phyloP scores from a whole-genome alignment of 257 asterid species.

The Capsicum rhomboideum region DNA sequence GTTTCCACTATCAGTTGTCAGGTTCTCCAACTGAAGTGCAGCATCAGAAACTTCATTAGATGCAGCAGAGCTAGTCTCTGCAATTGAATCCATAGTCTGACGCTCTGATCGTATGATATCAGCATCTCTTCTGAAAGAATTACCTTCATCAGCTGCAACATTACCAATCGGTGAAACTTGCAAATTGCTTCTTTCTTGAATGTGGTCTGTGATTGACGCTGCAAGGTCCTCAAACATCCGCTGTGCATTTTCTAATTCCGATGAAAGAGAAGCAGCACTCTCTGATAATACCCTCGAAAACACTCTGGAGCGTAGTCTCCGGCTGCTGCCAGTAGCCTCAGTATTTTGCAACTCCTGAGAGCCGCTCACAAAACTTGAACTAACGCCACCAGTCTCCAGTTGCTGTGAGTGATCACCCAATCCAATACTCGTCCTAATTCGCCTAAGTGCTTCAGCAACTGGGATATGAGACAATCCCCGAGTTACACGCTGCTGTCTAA shows the following conservation, averaged over 20 bases:
- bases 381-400: slow-evolving; percentile 3
- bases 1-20: slow-evolving; percentile 10
- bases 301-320: slow-evolving; percentile 38
- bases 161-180: slow-evolving; percentile 23
- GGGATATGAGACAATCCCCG: not conserved
- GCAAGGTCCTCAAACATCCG: slow-evolving; percentile 68
- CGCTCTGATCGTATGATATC: slow-evolving; percentile 20
- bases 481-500: slow-evolving; percentile 26
- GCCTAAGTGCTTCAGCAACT: not conserved
- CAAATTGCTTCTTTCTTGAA: slow-evolving; percentile 18
- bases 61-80: slow-evolving; percentile 17
- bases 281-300: slow-evolving; percentile 58
- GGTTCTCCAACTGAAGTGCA: slow-evolving; percentile 11
- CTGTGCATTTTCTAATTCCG: slow-evolving; percentile 61
- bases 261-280: slow-evolving; percentile 66
- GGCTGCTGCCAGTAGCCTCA: slow-evolving; percentile 19
- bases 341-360: slow-evolving; percentile 23
- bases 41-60: slow-evolving; percentile 26
- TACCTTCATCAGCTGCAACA: slow-evolving; percentile 17
- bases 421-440: not conserved
- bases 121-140: slow-evolving; percentile 22
- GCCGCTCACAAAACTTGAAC: slow-evolving; percentile 5
- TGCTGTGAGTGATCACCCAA: not conserved
- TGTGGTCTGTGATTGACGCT: slow-evolving; percentile 39
- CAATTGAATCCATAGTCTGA: slow-evolving; percentile 27